Conservation (phyloP, 495 filamentous ascomycete species). For the Tuber aestivum region DNA sequence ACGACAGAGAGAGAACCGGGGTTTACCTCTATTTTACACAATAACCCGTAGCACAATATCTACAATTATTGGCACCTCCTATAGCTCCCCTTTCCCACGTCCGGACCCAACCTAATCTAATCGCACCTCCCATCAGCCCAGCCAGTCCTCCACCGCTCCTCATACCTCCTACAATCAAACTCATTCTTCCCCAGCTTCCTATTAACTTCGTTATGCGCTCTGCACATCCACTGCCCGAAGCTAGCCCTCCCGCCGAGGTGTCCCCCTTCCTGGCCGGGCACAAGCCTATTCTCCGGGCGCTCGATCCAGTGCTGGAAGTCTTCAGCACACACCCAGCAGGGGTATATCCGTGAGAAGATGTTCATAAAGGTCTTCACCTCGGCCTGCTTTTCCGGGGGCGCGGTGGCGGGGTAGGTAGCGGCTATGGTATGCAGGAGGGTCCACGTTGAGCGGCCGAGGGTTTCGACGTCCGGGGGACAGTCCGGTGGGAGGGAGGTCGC, state of each 20-base stretch:
- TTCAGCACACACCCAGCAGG: conserved; percentile 90
- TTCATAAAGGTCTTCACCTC: conserved; percentile 73
- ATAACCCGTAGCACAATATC: not conserved
- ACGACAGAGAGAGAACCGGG: not conserved
- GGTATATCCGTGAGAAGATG: conserved; percentile 77
- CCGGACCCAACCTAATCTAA: conserved; percentile 1
- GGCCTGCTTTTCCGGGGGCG: conserved; percentile 59
- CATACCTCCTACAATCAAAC: conserved; percentile 89
- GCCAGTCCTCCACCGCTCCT: conserved; percentile 89
- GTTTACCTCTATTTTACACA: not conserved
- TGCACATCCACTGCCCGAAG: conserved; percentile 94
- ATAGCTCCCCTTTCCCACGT: conserved; percentile 90
- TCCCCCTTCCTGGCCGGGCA: conserved; percentile 66
- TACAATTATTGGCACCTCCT: conserved; percentile 46
- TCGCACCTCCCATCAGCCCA: conserved; percentile 70
- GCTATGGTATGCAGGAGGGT: conserved; percentile 87
- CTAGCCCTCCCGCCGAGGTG: conserved; percentile 86
- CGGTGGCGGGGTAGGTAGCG: conserved; percentile 69
- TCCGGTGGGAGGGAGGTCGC: conserved; percentile 48
- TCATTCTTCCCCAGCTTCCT: conserved; percentile 79
- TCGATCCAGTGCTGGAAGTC: conserved; percentile 82
- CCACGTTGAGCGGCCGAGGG: conserved; percentile 80
- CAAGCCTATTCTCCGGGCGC: conserved; percentile 62
- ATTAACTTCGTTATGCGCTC: conserved; percentile 98
- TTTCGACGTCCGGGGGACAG: conserved; percentile 77